phyloP scores from a whole-genome alignment of 306 rosid species.

The Elaeagnus macrophylla region DNA sequence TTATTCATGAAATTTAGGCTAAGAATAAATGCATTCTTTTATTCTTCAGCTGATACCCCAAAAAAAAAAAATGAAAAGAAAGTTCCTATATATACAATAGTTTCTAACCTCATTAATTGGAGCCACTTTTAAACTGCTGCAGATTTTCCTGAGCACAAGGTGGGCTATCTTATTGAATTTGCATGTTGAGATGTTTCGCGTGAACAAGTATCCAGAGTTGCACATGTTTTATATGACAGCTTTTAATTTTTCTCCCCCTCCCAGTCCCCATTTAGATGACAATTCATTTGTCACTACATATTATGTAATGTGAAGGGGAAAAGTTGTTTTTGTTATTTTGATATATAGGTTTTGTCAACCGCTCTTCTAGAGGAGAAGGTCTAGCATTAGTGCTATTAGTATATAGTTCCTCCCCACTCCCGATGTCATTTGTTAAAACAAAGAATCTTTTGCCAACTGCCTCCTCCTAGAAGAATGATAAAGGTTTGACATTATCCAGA shows the following conservation, averaged over 20 bases:
- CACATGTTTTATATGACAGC: not conserved
- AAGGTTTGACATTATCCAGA: too few species aligned
- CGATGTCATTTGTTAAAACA: too few species aligned
- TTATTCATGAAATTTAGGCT: constrained; percentile 9
- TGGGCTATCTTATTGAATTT: constrained; percentile 96
- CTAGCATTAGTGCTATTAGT: too few species aligned
- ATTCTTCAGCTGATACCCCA: too few species aligned
- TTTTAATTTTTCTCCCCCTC: too few species aligned
- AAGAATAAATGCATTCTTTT: too few species aligned
- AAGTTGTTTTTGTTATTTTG: not conserved
- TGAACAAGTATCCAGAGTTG: constrained; percentile 88
- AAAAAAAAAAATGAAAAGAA: too few species aligned
- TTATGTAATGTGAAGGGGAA: not conserved
- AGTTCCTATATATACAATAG: not conserved
- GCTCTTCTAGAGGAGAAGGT: not conserved
- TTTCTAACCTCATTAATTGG: constrained; percentile 4
- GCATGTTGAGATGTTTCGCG: constrained; percentile 99
- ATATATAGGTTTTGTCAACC: not conserved
- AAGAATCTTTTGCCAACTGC: too few species aligned
- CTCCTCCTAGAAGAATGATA: too few species aligned
- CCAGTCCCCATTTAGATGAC: not conserved
- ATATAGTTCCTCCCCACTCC: too few species aligned
- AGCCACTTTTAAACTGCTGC: constrained; percentile 25
- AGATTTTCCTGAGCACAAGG: constrained; percentile 96
- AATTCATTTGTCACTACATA: not conserved